phyloP scores from a whole-genome alignment of 495 filamentous ascomycete species.

The Ascobolus immersus region DNA sequence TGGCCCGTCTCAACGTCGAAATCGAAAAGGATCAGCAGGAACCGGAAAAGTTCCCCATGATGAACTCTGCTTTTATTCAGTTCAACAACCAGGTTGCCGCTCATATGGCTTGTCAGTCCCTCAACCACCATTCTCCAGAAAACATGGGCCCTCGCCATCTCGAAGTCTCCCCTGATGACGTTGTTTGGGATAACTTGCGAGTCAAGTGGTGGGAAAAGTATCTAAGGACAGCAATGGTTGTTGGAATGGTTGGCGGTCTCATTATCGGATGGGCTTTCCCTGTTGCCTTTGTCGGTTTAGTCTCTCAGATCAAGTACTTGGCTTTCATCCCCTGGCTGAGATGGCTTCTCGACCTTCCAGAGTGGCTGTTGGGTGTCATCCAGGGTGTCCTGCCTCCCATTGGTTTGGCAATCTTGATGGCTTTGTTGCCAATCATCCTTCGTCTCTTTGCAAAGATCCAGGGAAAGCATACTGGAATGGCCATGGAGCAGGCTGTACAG shows the following conservation, averaged over 20 bases:
- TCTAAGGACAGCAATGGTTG: slow-evolving; percentile 39
- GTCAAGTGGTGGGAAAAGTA: slow-evolving; percentile 88
- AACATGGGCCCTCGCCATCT: slow-evolving; percentile 83
- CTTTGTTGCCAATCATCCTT: slow-evolving; percentile 55
- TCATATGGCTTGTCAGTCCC: slow-evolving; percentile 88
- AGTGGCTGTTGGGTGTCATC: slow-evolving; percentile 40
- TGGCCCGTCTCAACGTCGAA: slow-evolving; percentile 74
- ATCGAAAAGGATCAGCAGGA: slow-evolving; percentile 77
- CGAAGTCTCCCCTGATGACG: slow-evolving; percentile 80
- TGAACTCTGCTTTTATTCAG: slow-evolving; percentile 97
- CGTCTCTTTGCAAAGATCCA: slow-evolving; percentile 44
- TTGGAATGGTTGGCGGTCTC: slow-evolving; percentile 43
- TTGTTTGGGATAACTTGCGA: slow-evolving; percentile 95
- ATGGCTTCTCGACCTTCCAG: slow-evolving; percentile 40
- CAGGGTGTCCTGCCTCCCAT: slow-evolving; percentile 69
- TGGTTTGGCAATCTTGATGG: slow-evolving; percentile 53
- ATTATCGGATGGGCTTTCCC: slow-evolving; percentile 79
- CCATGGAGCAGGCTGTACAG: slow-evolving; percentile 58
- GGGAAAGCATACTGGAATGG: slow-evolving; percentile 60
- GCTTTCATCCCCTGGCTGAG: slow-evolving; percentile 32
- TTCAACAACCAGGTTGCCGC: slow-evolving; percentile 96
- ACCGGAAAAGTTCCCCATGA: slow-evolving; percentile 67
- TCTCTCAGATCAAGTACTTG: slow-evolving; percentile 51
- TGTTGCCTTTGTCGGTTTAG: slow-evolving; percentile 58
- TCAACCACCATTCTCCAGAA: slow-evolving; percentile 76